Conservation (phyloP, 352 stramenopile genomes). For the Phytophthora megakarya region DNA sequence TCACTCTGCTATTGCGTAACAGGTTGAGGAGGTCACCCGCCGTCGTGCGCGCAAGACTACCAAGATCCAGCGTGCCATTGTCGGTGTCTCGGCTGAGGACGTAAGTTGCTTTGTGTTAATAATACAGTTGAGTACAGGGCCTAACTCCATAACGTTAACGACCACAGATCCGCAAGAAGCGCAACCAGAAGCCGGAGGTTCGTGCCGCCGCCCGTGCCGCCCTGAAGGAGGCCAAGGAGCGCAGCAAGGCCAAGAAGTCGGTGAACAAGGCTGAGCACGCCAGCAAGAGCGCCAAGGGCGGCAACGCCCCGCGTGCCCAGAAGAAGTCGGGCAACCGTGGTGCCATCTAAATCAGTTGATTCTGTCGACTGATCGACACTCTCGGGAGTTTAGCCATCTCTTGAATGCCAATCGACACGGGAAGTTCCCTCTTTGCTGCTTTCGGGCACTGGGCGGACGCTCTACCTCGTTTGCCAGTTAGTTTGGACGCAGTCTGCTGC, state of each 20-base stretch:
- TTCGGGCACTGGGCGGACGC: slow-evolving; percentile 28
- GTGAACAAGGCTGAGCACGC: slow-evolving; percentile 58
- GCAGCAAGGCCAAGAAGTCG: slow-evolving; percentile 88
- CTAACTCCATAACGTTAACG: not conserved
- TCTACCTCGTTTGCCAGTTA: slow-evolving; percentile 32
- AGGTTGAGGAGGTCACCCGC: slow-evolving; percentile 83
- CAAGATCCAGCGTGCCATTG: slow-evolving; percentile 97
- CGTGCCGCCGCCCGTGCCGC: slow-evolving; percentile 90
- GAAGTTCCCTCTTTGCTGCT: slow-evolving; percentile 34
- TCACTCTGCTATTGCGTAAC: slow-evolving; percentile 14
- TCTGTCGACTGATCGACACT: slow-evolving; percentile 22
- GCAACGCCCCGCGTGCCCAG: slow-evolving; percentile 68
- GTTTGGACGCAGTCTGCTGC: slow-evolving; percentile 33
- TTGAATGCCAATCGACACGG: slow-evolving; percentile 46
- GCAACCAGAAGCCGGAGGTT: slow-evolving; percentile 95
- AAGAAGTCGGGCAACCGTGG: slow-evolving; percentile 92
- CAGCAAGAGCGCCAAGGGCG: slow-evolving; percentile 66
- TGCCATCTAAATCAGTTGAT: slow-evolving; percentile 75
- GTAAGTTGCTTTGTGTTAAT: slow-evolving; percentile 37
- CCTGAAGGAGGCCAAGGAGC: slow-evolving; percentile 92
- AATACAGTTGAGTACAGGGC: not conserved
- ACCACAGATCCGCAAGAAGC: slow-evolving; percentile 96
- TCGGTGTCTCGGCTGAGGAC: slow-evolving; percentile 96
- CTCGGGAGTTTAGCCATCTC: slow-evolving; percentile 35
- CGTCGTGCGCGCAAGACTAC: slow-evolving; percentile 92